Evolutionary conservation across 805 yeast genomes (phyloP).

Genomic region (Candida ipomoeae): DNA sequence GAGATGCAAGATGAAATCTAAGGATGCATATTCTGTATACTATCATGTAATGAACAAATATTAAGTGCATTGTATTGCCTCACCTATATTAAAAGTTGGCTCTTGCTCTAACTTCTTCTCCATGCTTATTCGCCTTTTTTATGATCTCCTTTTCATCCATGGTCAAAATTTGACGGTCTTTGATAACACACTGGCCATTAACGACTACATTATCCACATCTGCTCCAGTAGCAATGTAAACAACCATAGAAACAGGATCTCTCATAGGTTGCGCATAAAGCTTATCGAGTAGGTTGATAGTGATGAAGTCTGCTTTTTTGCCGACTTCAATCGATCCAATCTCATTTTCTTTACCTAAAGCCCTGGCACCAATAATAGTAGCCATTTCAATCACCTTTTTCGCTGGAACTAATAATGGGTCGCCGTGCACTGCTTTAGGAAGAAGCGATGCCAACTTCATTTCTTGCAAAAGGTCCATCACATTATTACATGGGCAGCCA

Average conservation of each 20-base stretch:
- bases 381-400: slow-evolving; percentile 14
- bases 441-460: slow-evolving; percentile 19
- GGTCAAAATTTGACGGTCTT: slow-evolving; percentile 8
- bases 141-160: slow-evolving; percentile 12
- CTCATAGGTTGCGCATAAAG: slow-evolving; percentile 21
- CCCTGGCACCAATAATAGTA: slow-evolving; percentile 13
- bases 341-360: slow-evolving; percentile 15
- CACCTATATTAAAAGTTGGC: slow-evolving; percentile 6
- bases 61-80: background rate
- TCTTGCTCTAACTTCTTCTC: slow-evolving; percentile 9
- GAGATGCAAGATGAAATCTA: too few relatives aligned
- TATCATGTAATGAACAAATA: background rate
- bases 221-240: slow-evolving; percentile 21
- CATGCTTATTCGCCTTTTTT: slow-evolving; percentile 11
- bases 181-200: slow-evolving; percentile 8
- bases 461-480: slow-evolving; percentile 20
- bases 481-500: slow-evolving; percentile 20
- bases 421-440: slow-evolving; percentile 21
- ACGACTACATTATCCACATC: slow-evolving; percentile 17
- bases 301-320: slow-evolving; percentile 13
- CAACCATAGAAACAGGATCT: slow-evolving; percentile 22
- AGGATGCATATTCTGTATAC: background rate
- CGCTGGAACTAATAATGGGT: slow-evolving; percentile 14
- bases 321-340: slow-evolving; percentile 16
- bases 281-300: slow-evolving; percentile 17